Conservation (phyloP, 2,329 filamentous ascomycete species). For the Amphichorda felina region DNA sequence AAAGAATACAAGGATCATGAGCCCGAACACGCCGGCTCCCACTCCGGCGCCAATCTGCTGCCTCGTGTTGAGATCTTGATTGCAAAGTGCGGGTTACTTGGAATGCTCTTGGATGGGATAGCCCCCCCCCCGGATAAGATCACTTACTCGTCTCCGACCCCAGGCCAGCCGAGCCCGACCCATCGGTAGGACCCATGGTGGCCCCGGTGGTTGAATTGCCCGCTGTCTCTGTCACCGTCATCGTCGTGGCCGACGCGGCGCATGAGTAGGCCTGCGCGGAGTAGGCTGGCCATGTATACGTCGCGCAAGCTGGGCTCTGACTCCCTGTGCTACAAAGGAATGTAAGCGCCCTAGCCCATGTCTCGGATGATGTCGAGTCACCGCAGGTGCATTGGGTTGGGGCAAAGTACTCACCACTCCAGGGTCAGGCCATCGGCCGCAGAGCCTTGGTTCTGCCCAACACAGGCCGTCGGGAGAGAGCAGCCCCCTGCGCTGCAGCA, state of each 20-base stretch:
- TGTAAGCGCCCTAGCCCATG: not conserved
- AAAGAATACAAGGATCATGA: not conserved
- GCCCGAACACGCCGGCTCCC: not conserved
- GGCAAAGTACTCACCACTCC: not conserved
- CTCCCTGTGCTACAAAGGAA: conserved; percentile 3
- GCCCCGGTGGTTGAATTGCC: too few relatives aligned
- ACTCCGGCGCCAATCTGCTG: conserved; percentile 1
- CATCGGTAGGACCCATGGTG: too few relatives aligned
- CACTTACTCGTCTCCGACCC: too few relatives aligned
- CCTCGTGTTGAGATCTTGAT: not conserved
- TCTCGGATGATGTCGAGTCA: too few relatives aligned
- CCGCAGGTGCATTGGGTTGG: too few relatives aligned
- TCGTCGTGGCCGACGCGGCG: conserved; percentile 1
- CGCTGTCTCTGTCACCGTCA: not conserved
- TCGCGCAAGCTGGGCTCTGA: conserved; percentile 6
- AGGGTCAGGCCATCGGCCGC: not conserved
- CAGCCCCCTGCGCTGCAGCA: not conserved
- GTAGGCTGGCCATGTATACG: conserved; percentile 5
- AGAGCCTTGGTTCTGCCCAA: not conserved
- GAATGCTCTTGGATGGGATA: too few relatives aligned
- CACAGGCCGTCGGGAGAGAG: not conserved
- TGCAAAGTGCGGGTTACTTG: not conserved
- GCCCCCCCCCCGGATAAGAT: too few relatives aligned
- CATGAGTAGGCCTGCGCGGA: conserved; percentile 4
- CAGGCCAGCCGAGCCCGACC: too few relatives aligned